Base-by-base conservation (phyloP, 2,329 filamentous ascomycete species). In the Curvularia lunata region DNA sequence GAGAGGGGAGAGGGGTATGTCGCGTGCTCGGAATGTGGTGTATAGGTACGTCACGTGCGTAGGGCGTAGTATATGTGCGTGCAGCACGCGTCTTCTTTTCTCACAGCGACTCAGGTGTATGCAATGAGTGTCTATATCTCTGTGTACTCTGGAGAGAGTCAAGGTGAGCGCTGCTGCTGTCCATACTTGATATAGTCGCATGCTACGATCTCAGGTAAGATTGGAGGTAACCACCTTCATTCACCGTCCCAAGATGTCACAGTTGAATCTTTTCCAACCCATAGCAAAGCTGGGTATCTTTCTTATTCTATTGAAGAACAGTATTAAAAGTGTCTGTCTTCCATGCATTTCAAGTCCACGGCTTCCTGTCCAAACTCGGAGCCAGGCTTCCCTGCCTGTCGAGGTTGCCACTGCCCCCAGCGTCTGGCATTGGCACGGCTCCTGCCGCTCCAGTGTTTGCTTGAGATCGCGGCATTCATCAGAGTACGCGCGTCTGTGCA, bases 401-500 rank as follows among this genome's bases (percentile, higher is more conserved):
- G 52, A 54, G 16, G 19, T 48, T 64, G 60, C 60, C 48, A 32
- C 52, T 64, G 61, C 54, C 56, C 27, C 34, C 16, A 37, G 46
- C 52, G 12, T 51, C 42, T 48, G 27, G 53, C 59, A 57, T 63
- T 59, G 56, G 58, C 59, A 42, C 57, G 48, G 67, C 62, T 52
- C 69, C 54, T 71, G 64, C 67, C 58, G 37, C 38, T 21, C 34
- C 47, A 41, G 48, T 52, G 64, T 72, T 71, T 71, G 62, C 69
- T 52, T 61, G 37, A 49, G 47, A 56, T 51, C 52, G 52, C 59
- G 56, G 56, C 63, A 48, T 56, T 58, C 56, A 56, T 32, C 34
- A 51, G 59, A 42, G 53, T 53, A 46, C 21, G 6, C 25, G 25
- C 25, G 65, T 60, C 65, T 68, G 66, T 71, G 69, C 69, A 46